A percentile compares a stretch with the other conserved stretches of the same genome.
Conservation (phyloP, 2,329 filamentous ascomycete genomes). For the Ascomycota sp. region DNA sequence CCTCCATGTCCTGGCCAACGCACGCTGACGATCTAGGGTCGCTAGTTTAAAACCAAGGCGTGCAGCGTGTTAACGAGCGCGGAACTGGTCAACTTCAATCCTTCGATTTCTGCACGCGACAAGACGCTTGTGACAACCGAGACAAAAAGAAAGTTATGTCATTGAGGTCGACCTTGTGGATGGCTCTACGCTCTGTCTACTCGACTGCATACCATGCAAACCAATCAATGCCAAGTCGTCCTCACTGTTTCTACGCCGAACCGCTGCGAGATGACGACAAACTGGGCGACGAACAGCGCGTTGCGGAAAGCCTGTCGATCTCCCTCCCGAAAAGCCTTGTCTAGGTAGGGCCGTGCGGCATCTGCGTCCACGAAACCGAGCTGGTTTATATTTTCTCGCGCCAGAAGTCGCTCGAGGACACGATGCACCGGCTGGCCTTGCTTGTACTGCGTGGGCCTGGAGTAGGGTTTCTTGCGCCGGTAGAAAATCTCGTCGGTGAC, state of each 20-base stretch:
- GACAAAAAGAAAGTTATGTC: too few species aligned
- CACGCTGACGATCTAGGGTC: too few species aligned
- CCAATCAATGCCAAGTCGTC: neutral
- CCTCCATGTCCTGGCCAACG: too few species aligned
- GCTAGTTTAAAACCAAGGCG: too few species aligned
- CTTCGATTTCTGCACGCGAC: too few species aligned
- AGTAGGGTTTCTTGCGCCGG: conserved; percentile 26
- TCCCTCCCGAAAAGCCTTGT: neutral
- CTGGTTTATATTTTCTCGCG: conserved; percentile 13
- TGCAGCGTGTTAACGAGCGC: too few species aligned
- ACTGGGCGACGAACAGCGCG: neutral
- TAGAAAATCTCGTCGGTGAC: conserved; percentile 29
- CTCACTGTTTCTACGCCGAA: neutral
- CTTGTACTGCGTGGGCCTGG: conserved; percentile 21
- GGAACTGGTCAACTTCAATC: too few species aligned
- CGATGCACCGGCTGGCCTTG: conserved; percentile 20
- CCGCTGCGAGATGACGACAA: neutral
- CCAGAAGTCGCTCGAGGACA: conserved; percentile 12
- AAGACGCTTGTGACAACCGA: too few species aligned
- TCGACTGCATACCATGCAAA: too few species aligned
- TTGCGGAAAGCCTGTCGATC: neutral
- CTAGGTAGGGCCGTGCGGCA: neutral
- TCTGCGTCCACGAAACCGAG: conserved; percentile 19
- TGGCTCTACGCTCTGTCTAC: too few species aligned
- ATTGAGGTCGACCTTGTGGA: too few species aligned